Base-by-base conservation (phyloP, 768 basidiomycete species). In the Dendrothele bispora region DNA sequence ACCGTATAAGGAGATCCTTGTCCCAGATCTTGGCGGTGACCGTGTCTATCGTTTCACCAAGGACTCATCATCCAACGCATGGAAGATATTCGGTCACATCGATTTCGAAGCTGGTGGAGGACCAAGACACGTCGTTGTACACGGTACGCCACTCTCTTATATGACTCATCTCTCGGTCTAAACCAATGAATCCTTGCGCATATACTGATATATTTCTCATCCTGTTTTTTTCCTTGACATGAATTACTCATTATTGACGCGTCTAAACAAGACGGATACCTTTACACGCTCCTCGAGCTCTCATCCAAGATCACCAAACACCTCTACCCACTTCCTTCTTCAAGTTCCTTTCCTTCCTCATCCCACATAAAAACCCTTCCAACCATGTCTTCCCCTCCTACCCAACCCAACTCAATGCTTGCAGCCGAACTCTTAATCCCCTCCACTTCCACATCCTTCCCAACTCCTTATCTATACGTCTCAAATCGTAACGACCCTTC, bases 21-120 rank as follows among this genome's bases (percentile, higher is more conserved):
- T 90, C 1, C 82, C 88, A 1, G 89, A 93, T 62, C 70, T 94
- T 5, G 91, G 91, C 4, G 73, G 79, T 3, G 91, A 93, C 61
- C 73, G 73, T 43, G 75, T 90, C 14, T 82, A 78, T 66, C 69
- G 78, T 46, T 69, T 85, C 49, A 68, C 65, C 54, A 75, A 79
- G 59, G 62, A 57, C 7, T 27, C 46, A 27, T 4, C 51, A 2
- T 63, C 65, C 17, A 80, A 74, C 2, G 60, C 57, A 25, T 84
- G 88, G 80, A 60, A 64, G 17, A 56, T 79, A 39, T 60, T 59
- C n/a, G 81, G 75, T 5, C 67, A 70, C 27, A 61, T 90, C 34
- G 55, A 67, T 22, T 73, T 70, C 58, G 68, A 73, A 51, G 60
- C 71, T 3, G 89, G 89, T 0, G 70, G 79, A 27, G 89, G 89